Base-by-base conservation (phyloP, 2,329 filamentous ascomycete genomes). In the Trichoderma harzianum region DNA sequence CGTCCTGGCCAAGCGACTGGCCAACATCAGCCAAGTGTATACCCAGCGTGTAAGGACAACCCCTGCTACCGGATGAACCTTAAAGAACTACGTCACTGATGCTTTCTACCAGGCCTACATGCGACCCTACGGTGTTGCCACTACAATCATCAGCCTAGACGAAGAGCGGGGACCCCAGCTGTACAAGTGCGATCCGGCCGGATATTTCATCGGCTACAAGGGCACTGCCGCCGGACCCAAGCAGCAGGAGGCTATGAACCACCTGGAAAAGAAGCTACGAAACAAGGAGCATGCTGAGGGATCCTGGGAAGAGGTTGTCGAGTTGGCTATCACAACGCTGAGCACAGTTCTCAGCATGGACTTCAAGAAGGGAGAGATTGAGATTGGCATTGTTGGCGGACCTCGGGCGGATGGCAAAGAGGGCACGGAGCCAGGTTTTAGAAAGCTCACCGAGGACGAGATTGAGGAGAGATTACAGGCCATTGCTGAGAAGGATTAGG, bases 1-100 rank as follows among this genome's bases (percentile, higher is more conserved):
- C 84, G 96, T 94, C 67, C 85, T 99, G 79, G 93, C 96, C 75
- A 99, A 99, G 89, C 90, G 96, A 81, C 86, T 99, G 84, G 96
- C 96, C 81, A 99, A 99, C 85, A 98, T 99, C 86, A 98, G 94
- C 84, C 96, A 99, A 84, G 96, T 99, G 76, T 99, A 98, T 84
- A 99, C 96, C 77, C 96, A 99, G 86, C 88, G 94, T 83, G 96
- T 98, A 82, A 80, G 85, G 70, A 63, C 16, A 21, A 11, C 26
- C 28, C 32, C 26, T 68, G 36, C 24, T 64, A 18, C 5, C 3
- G 6, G 43, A 26, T 57, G 2, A 11, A 51, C 11, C 47, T 39
- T 30, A 39, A 39, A 8, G 12, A 32, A 14, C 18, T 26, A 36
- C 24, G 14, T 68, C 10, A 63, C 64, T 53, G 39, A 68, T 47